phyloP scores from a whole-genome alignment of 2,329 filamentous ascomycete genomes.

The Aureobasidium namibiae region DNA sequence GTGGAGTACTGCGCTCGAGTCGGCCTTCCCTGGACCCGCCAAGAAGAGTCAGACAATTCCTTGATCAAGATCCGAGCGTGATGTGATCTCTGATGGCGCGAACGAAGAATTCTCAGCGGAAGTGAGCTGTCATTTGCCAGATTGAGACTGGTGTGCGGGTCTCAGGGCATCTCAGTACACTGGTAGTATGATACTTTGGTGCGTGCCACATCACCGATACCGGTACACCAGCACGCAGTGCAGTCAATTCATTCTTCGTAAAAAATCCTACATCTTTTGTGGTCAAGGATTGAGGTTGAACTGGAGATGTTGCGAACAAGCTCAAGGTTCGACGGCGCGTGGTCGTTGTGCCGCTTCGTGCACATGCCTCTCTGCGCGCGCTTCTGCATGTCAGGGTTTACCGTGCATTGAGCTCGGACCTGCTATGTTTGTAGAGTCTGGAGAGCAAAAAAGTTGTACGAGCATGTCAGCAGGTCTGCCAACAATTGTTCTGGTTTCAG shows the following conservation, averaged over 20 bases:
- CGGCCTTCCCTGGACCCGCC: not conserved
- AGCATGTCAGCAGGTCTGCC: not conserved
- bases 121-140: not conserved
- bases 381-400: not conserved
- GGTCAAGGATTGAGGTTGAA: not conserved
- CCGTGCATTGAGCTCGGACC: constrained; percentile 1
- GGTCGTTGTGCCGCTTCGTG: not conserved
- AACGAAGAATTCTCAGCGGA: not conserved
- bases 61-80: not conserved
- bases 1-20: not conserved
- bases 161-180: not conserved
- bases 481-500: not conserved
- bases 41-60: not conserved
- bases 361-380: not conserved
- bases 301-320: not conserved
- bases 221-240: not conserved
- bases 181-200: too few species aligned
- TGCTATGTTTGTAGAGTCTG: not conserved
- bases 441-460: not conserved
- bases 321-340: not conserved
- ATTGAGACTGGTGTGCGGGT: not conserved
- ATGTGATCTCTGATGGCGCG: not conserved
- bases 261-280: not conserved
- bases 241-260: not conserved
- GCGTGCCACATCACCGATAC: too few species aligned